A percentile compares a stretch with the other conserved stretches of the same genome.
Evolutionary conservation across 192 early-diverging fungal genomes (phyloP).

Genomic region (Phlyctochytrium arcticum): DNA sequence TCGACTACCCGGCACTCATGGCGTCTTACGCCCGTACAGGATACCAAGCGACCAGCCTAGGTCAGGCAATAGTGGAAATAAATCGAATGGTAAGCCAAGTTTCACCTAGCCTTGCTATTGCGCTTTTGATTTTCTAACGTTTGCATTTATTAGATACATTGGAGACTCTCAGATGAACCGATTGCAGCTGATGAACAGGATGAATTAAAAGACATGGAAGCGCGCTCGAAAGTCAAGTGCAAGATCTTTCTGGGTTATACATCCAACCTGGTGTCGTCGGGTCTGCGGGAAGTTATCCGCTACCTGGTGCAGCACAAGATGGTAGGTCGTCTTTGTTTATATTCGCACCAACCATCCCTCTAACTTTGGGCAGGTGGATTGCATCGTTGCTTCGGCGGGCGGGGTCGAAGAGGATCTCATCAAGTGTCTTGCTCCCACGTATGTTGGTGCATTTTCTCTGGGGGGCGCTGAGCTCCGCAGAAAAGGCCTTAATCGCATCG

Average conservation of each 20-base stretch:
- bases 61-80: constrained; percentile 83
- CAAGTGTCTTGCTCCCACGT: constrained; percentile 90
- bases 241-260: constrained; percentile 98
- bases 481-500: constrained; percentile 92
- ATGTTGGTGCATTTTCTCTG: constrained; percentile 74
- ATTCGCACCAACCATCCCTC: background rate
- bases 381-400: constrained; percentile 88
- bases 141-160: constrained; percentile 44
- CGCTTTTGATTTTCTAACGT: background rate
- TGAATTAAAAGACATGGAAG: constrained; percentile 53
- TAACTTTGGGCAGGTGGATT: constrained; percentile 54
- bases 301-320: constrained; percentile 86
- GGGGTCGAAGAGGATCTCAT: constrained; percentile 99
- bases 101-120: background rate
- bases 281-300: constrained; percentile 85
- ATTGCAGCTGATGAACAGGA: constrained; percentile 55
- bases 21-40: constrained; percentile 73
- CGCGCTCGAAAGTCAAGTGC: constrained; percentile 71
- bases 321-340: constrained; percentile 31
- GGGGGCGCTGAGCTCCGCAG: constrained; percentile 75
- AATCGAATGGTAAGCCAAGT: constrained; percentile 74
- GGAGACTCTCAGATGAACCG: constrained; percentile 89
- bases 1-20: constrained; percentile 72
- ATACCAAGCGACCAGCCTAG: constrained; percentile 89
- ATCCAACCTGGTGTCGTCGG: constrained; percentile 94